These are phyloP conservation scores for Rosa multiflora DNA, from an alignment of 306 rosid species.

Conservation along the genomic window DNA sequence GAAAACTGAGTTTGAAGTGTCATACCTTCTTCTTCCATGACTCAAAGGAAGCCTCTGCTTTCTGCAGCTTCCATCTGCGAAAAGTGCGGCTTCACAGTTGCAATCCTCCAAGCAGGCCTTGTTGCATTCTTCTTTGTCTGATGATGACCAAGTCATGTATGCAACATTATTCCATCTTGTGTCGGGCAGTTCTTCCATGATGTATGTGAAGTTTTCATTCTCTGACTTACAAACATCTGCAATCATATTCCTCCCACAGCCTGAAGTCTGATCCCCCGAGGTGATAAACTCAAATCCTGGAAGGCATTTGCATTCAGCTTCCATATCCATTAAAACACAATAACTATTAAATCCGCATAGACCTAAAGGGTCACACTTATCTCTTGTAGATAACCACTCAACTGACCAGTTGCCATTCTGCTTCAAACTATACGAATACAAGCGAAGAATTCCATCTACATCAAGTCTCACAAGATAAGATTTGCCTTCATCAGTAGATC, in stretches of 20 bases:
- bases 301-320: slow-evolving; percentile 19
- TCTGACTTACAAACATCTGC: neutral
- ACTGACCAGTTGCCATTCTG: slow-evolving; percentile 1
- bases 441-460: slow-evolving; percentile 25
- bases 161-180: too few species aligned
- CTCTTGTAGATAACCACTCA: neutral
- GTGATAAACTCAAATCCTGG: slow-evolving; percentile 4
- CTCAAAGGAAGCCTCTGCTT: too few species aligned
- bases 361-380: slow-evolving; percentile 20
- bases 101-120: too few species aligned
- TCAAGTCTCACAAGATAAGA: slow-evolving; percentile 23
- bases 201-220: neutral
- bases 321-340: neutral
- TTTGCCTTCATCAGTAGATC: neutral
- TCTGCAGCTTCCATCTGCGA: too few species aligned
- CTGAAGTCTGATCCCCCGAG: neutral
- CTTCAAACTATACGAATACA: slow-evolving; percentile 2
- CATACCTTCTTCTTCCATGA: too few species aligned
- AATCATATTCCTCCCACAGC: slow-evolving; percentile 19
- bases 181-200: neutral
- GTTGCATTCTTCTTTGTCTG: too few species aligned
- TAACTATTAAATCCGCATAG: slow-evolving; percentile 21
- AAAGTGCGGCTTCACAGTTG: too few species aligned
- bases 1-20: too few species aligned
- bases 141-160: too few species aligned